These are phyloP conservation scores for Cryptococcus jaspeensis DNA, from an alignment of 1,284 basidiomycete genomes.

Conservation along the genomic window DNA sequence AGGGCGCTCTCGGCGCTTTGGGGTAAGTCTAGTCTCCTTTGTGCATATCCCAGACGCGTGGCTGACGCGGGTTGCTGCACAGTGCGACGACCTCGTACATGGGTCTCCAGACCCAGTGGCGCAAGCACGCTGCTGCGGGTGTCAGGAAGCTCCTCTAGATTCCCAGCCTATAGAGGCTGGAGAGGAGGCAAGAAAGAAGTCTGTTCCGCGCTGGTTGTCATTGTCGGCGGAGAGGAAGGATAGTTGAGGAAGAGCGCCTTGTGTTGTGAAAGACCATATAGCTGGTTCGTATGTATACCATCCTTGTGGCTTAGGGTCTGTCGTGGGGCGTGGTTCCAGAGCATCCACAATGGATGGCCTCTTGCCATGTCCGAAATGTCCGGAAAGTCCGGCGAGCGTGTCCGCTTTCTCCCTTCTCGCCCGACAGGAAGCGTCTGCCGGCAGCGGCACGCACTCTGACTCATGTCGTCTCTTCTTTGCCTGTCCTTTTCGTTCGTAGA, in stretches of 20 bases:
- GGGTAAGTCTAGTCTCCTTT: slow-evolving; percentile 59
- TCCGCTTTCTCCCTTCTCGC: too few relatives aligned
- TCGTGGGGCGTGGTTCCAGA: neutral
- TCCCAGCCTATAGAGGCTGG: neutral
- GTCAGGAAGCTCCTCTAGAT: slow-evolving; percentile 17
- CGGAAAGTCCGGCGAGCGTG: neutral
- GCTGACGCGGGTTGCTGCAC: neutral
- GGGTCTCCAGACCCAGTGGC: slow-evolving; percentile 52
- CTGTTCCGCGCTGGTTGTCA: too few relatives aligned
- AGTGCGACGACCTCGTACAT: slow-evolving; percentile 55
- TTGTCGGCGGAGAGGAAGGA: too few relatives aligned
- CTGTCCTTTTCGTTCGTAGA: too few relatives aligned
- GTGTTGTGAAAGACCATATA: too few relatives aligned
- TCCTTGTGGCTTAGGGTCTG: neutral
- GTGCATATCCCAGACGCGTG: neutral
- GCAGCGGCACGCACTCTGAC: too few relatives aligned
- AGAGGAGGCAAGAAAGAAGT: neutral
- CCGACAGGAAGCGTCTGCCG: too few relatives aligned
- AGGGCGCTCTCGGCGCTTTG: slow-evolving; percentile 77
- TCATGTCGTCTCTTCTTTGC: too few relatives aligned
- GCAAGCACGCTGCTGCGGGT: slow-evolving; percentile 40
- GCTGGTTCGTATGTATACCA: too few relatives aligned
- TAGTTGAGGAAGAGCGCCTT: too few relatives aligned
- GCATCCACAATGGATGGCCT: too few relatives aligned
- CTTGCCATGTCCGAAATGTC: neutral